Conservation (phyloP, 139 green algal genomes). For the Helicosporidium sp. region DNA sequence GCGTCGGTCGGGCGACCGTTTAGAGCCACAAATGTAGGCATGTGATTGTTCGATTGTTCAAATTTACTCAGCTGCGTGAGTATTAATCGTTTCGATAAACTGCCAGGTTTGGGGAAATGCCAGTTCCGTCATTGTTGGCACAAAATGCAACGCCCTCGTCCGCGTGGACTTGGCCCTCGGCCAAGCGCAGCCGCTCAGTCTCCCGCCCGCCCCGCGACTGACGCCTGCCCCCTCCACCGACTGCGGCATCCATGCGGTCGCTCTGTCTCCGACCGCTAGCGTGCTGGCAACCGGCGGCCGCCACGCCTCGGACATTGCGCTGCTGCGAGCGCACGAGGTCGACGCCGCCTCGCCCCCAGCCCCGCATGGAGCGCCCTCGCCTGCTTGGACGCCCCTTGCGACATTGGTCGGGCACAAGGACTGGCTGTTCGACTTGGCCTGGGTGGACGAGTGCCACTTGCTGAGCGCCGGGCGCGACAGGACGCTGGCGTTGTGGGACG, state of each 20-base stretch:
- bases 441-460: constrained; percentile 34
- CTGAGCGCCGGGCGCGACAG: constrained; percentile 26
- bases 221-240: background rate
- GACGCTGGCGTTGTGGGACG: constrained; percentile 11
- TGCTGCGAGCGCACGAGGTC: constrained; percentile 6
- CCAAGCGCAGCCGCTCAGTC: constrained; percentile 1
- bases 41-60: too few relatives aligned
- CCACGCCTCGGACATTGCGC: constrained; percentile 19
- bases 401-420: constrained; percentile 33
- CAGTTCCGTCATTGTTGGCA: constrained; percentile 40
- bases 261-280: constrained; percentile 14
- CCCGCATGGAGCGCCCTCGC: background rate
- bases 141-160: constrained; percentile 45
- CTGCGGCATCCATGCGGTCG: constrained; percentile 34
- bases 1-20: too few relatives aligned
- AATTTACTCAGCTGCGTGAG: too few relatives aligned
- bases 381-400: background rate
- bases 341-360: background rate
- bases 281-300: constrained; percentile 27
- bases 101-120: too few relatives aligned
- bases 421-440: constrained; percentile 50
- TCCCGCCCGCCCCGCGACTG: constrained; percentile 3
- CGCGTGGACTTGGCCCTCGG: constrained; percentile 10
- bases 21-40: too few relatives aligned
- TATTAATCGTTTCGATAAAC: too few relatives aligned